Evolutionary conservation across 1,284 basidiomycete genomes (phyloP), one percentile per base, ranked within the genome.

Genomic region (Mycena citricolor): DNA sequence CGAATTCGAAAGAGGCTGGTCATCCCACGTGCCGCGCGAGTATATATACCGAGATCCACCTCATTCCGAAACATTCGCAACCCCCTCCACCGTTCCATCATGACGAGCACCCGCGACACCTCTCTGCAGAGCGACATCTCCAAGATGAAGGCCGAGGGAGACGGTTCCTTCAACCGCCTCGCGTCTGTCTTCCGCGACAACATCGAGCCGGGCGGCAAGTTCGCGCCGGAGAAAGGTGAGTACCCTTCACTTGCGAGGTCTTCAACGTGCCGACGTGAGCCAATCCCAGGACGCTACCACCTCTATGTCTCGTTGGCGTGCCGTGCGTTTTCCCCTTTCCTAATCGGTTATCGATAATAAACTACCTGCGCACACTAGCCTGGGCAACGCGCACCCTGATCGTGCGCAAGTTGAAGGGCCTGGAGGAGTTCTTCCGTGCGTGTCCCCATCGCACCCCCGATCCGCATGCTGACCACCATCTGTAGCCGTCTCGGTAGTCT

Each of bases 311-410:
- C 83, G 5, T 82, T 79, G 56, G 76, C 81, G 3, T 89, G 85
- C 67, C 81, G 90, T 92, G 47, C 71, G 86, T 70, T 36, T 14
- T 5, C 24, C 24, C 21, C 25, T 21, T 26, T 21, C 8, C 12
- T 39, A 22, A 26, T 7, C 20, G 26, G 14, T 11, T 26, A 12
- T 28, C 34, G 38, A 16, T 20, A 17, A 16, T 49, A 54, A 21
- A 35, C 12, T 25, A 11, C 36, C 21, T 47, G n/a, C n/a, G n/a
- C n/a, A n/a, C 20, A 52, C 22, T 35, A 87, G 85, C 94, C 4
- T 98, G 95, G 94, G 95, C 95, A 0, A 93, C 93, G 39, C 79
- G 95, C 52, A 77, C 93, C 2, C 70, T 98, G 44, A 97, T 99
- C 57, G 76, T 87, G 4, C 79, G 94, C 55, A 81, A 90, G 64